A percentile compares a stretch with the other conserved stretches of the same genome.
Conservation (phyloP, 805 yeast species). For the Sugiyamaella marilandica region DNA sequence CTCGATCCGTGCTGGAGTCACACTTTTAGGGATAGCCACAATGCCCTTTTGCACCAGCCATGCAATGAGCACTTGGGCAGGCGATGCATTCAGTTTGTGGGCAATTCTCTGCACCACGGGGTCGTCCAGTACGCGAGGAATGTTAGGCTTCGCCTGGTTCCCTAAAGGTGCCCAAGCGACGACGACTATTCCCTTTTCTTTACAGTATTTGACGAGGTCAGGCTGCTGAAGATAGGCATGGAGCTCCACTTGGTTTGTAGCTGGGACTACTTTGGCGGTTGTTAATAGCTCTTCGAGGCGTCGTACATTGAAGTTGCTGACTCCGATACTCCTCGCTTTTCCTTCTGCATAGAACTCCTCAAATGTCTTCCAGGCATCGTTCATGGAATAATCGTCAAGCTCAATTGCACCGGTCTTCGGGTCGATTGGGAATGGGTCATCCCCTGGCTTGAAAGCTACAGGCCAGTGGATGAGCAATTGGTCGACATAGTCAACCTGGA, state of each 20-base stretch:
- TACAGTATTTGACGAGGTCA: slow-evolving; percentile 41
- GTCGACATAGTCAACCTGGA: slow-evolving; percentile 50
- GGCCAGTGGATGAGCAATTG: slow-evolving; percentile 54
- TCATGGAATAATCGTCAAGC: slow-evolving; percentile 22
- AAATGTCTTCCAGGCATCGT: slow-evolving; percentile 48
- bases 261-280: slow-evolving; percentile 45
- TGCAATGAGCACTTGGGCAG: slow-evolving; percentile 65
- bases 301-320: slow-evolving; percentile 64
- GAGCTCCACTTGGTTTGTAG: slow-evolving; percentile 60
- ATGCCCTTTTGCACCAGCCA: slow-evolving; percentile 76
- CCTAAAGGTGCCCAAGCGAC: slow-evolving; percentile 69
- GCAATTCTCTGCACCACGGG: slow-evolving; percentile 53
- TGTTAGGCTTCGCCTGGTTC: slow-evolving; percentile 40
- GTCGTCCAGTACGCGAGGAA: slow-evolving; percentile 42
- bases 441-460: slow-evolving; percentile 38
- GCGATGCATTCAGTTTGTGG: slow-evolving; percentile 42
- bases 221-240: slow-evolving; percentile 46
- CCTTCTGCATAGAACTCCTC: slow-evolving; percentile 51
- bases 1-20: slow-evolving; percentile 56
- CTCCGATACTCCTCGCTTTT: slow-evolving; percentile 61
- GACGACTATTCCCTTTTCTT: slow-evolving; percentile 41
- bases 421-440: slow-evolving; percentile 26
- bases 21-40: slow-evolving; percentile 75
- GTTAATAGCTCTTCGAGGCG: slow-evolving; percentile 59
- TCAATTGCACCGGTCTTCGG: slow-evolving; percentile 26